These are phyloP conservation scores for Ceratocystis smalleyi DNA, from an alignment of 2,329 filamentous ascomycete species.

Conservation along the genomic window DNA sequence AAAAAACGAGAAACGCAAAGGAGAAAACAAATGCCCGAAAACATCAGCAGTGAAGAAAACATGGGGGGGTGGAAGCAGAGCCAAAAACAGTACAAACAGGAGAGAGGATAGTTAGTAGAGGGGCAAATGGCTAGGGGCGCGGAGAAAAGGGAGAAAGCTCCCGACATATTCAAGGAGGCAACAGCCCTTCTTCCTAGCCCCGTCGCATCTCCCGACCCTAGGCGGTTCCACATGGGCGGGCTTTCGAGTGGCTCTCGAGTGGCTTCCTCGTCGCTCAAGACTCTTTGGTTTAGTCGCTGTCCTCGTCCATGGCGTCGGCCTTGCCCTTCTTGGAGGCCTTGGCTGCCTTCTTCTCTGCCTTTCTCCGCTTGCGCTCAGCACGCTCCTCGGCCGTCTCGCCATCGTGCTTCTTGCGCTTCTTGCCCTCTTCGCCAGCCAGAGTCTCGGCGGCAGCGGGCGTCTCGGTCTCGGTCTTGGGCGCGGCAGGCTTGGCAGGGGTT, in stretches of 20 bases:
- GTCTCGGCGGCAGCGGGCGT: constrained; percentile 27
- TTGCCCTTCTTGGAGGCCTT: constrained; percentile 41
- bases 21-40: background rate
- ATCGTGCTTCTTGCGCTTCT: constrained; percentile 67
- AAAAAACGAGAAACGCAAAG: constrained; percentile 1
- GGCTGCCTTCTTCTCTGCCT: constrained; percentile 45
- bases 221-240: background rate
- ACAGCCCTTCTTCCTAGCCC: too few species aligned
- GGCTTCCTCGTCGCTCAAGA: background rate
- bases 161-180: too few species aligned
- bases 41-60: constrained; percentile 1
- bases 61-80: background rate
- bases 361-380: constrained; percentile 43
- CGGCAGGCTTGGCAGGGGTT: constrained; percentile 20
- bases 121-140: too few species aligned
- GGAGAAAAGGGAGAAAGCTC: too few species aligned
- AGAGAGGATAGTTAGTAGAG: too few species aligned
- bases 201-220: background rate
- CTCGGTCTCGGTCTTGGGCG: constrained; percentile 25
- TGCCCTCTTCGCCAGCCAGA: constrained; percentile 40
- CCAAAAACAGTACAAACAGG: background rate
- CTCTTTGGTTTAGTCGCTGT: constrained; percentile 31
- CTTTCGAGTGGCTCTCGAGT: background rate
- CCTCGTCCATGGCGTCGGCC: constrained; percentile 34
- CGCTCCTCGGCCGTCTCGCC: constrained; percentile 58